A percentile compares a stretch with the other conserved stretches of the same genome.
phyloP scores from a whole-genome alignment of 257 asterid species.

The Solanum chiquidenum region DNA sequence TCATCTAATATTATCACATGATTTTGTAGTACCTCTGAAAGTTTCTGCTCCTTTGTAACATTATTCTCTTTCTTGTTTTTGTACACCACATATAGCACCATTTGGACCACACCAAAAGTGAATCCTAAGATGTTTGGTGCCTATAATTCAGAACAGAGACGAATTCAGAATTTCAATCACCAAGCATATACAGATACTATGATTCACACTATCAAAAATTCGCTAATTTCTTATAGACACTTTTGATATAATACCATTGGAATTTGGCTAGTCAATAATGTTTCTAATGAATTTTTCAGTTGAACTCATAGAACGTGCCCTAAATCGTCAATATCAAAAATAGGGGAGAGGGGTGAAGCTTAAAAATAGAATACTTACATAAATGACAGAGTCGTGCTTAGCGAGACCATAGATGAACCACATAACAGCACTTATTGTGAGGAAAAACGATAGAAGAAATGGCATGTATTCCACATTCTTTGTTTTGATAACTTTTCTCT shows the following conservation, averaged over 20 bases:
- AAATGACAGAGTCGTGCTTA: constrained; percentile 22
- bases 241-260: neutral
- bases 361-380: constrained; percentile 27
- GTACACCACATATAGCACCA: constrained; percentile 33
- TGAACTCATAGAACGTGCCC: too few relatives aligned
- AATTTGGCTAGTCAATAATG: neutral
- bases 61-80: constrained; percentile 9
- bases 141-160: neutral
- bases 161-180: neutral
- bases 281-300: neutral
- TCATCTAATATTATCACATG: constrained; percentile 14
- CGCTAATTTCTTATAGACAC: neutral
- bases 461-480: constrained; percentile 79
- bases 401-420: constrained; percentile 59
- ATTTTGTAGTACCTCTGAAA: neutral
- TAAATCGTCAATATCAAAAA: too few relatives aligned
- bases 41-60: constrained; percentile 12
- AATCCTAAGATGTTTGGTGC: constrained; percentile 60
- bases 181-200: neutral
- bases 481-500: constrained; percentile 48
- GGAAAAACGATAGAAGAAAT: constrained; percentile 47
- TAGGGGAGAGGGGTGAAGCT: neutral
- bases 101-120: constrained; percentile 41
- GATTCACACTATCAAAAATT: neutral
- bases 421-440: constrained; percentile 56